Evolutionary conservation across 2,329 filamentous ascomycete species (phyloP), one percentile per base, ranked within the genome.

Genomic region (Arthrobotrys sphaeroides): DNA sequence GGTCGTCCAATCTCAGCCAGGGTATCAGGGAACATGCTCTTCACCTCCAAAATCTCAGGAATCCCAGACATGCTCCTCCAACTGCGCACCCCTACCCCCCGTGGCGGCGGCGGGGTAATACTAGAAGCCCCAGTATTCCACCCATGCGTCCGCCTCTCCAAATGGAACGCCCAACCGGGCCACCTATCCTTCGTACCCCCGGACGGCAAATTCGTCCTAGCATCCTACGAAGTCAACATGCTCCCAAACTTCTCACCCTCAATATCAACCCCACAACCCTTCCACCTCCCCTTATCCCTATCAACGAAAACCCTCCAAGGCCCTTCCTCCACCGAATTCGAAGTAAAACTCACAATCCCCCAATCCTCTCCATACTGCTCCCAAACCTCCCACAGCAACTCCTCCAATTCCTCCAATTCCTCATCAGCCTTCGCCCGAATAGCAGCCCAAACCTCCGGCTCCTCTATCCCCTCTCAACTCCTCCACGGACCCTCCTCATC

Each of bases 161-260:
- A 90, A 77, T 99, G 95, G 95, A 90, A 90, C 79, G 92, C 96
- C 79, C 88, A 89, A 66, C 93, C 94, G 0, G 95, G 95, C 2
- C 91, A 97, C 78, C 85, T 99, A n/a, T 96, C 92, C 81, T 99
- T 99, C 80, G 88, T 99, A 10, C 95, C 95, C 1, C 95, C 95
- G 0, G 95, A 99, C 82, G 95, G 95, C 31, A 88, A 93, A 45
- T 99, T 98, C 82, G 91, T 97, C 42, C 86, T 99, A 16, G 94
- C 93, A 31, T 94, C 93, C 20, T 99, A 99, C 81, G 94, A 97
- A 82, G 93, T 96, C 18, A 92, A 99, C 82, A 84, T 99, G 20
- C 85, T 98, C 10, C 93, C 93, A 0, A 88, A 90, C 57, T 64
- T 74, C 57, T 83, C 88, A 1, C 87, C 83, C 64, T 84, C 85